Evolutionary conservation across 768 basidiomycete genomes (phyloP), one percentile per base, ranked within the genome.

Genomic region (Termitomyces sp.): DNA sequence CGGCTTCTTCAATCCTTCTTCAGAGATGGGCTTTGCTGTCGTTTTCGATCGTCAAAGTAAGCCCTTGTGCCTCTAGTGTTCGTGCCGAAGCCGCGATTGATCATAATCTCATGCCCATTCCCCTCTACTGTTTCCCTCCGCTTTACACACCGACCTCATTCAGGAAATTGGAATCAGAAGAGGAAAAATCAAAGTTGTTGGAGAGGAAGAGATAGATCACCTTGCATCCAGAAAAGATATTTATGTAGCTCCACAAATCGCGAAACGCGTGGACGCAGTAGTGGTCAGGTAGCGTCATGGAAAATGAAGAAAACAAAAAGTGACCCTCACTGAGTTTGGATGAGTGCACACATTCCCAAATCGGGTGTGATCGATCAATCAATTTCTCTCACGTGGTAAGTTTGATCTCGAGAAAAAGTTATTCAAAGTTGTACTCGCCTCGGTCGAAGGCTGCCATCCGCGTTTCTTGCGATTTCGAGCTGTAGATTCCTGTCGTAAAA

Each of bases 401-500:
- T 41, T 48, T 54, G 53, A 41, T 48, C 53, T 44, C n/a, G 27
- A 18, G 40, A 54, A 58, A 48, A 50, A 54, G 41, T 41, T 33
- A 15, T 31, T 7, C 22, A 2, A 27, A 2, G 11, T 39, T n/a
- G n/a, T n/a, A n/a, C n/a, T n/a, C n/a, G n/a, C n/a, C n/a, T n/a
- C n/a, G n/a, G n/a, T n/a, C n/a, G 6, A 33, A 23, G 45, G 20
- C 32, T 23, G 20, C 10, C 4, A 31, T 51, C 27, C 9, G 27
- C 13, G 15, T 40, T 32, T 32, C 40, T 42, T 45, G 23, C 6
- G 16, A 51, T 18, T 23, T 35, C 45, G 16, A 54, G 39, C n/a
- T 3, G 33, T 25, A 43, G 46, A 23, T 49, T 18, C 25, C 29
- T 52, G 42, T 2, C 42, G 33, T 31, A 56, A 53, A 50, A 87